Conservation (phyloP, 768 basidiomycete genomes). For the Amanita molliuscula region DNA sequence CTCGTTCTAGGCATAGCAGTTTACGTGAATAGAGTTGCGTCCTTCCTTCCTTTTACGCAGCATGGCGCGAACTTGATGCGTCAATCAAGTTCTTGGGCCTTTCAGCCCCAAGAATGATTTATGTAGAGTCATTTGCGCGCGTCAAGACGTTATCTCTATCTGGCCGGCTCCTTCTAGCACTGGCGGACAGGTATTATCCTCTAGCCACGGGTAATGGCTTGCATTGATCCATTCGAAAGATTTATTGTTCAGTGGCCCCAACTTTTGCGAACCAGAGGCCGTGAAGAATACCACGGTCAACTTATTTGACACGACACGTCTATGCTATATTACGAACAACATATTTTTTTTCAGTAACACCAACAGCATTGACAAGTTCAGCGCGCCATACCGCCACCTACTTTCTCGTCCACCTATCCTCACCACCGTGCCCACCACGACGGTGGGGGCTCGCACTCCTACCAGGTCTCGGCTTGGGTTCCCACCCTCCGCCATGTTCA, state of each 20-base stretch:
- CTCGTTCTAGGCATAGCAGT: conserved; percentile 65
- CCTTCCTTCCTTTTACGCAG: neutral
- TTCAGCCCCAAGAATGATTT: conserved; percentile 63
- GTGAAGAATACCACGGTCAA: conserved; percentile 50
- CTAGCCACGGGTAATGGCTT: neutral
- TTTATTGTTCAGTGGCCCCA: conserved; percentile 91
- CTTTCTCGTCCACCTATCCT: conserved; percentile 72
- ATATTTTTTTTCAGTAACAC: neutral
- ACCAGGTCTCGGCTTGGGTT: conserved; percentile 58
- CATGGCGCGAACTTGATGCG: neutral
- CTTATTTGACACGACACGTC: conserved; percentile 50
- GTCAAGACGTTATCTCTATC: conserved; percentile 75
- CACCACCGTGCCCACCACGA: conserved; percentile 53
- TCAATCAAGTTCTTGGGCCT: conserved; percentile 60
- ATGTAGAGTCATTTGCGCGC: conserved; percentile 91
- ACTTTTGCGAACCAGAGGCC: conserved; percentile 27
- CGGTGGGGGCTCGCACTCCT: conserved; percentile 68
- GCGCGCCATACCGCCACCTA: conserved; percentile 12
- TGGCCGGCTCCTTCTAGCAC: conserved; percentile 67
- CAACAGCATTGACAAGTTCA: conserved; percentile 2
- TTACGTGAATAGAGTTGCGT: conserved; percentile 60
- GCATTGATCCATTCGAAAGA: conserved; percentile 21
- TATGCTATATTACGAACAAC: neutral
- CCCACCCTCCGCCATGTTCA: conserved; percentile 70
- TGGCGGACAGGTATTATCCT: conserved; percentile 61